phyloP scores from a whole-genome alignment of 441 rosid genomes.

The Erodium moschatum region DNA sequence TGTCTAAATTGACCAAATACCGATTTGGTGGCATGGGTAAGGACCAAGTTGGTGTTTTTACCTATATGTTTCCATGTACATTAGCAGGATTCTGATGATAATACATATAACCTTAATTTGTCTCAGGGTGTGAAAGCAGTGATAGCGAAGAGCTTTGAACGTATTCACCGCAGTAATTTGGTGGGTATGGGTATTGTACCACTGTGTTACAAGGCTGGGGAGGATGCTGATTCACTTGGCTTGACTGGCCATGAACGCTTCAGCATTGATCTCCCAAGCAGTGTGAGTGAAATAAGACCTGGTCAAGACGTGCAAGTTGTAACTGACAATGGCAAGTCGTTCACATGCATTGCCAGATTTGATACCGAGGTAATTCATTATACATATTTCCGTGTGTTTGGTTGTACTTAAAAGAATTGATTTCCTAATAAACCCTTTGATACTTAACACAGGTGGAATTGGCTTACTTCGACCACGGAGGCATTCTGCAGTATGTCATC shows the following conservation, averaged over 20 bases:
- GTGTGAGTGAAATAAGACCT: slow-evolving; percentile 58
- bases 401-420: background rate
- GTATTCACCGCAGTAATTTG: slow-evolving; percentile 80
- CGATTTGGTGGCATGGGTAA: too few species aligned
- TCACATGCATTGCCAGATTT: slow-evolving; percentile 58
- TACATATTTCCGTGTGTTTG: background rate
- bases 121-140: slow-evolving; percentile 85
- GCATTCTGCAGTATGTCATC: slow-evolving; percentile 77
- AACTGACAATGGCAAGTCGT: slow-evolving; percentile 64
- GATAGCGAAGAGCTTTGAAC: slow-evolving; percentile 82
- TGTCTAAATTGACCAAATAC: too few species aligned
- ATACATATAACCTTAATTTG: background rate
- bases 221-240: slow-evolving; percentile 73
- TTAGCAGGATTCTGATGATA: background rate
- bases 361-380: slow-evolving; percentile 65
- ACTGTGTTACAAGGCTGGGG: slow-evolving; percentile 70
- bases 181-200: slow-evolving; percentile 91
- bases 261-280: slow-evolving; percentile 60
- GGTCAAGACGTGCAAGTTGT: slow-evolving; percentile 72
- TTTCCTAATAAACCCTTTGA: slow-evolving; percentile 10
- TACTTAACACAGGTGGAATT: slow-evolving; percentile 55
- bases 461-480: slow-evolving; percentile 80
- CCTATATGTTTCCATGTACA: background rate
- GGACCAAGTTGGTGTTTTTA: background rate
- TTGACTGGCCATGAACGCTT: slow-evolving; percentile 72